These are phyloP conservation scores for Syncephalastrum sp. DNA, from an alignment of 371 early-diverging fungal genomes.

Conservation along the genomic window DNA sequence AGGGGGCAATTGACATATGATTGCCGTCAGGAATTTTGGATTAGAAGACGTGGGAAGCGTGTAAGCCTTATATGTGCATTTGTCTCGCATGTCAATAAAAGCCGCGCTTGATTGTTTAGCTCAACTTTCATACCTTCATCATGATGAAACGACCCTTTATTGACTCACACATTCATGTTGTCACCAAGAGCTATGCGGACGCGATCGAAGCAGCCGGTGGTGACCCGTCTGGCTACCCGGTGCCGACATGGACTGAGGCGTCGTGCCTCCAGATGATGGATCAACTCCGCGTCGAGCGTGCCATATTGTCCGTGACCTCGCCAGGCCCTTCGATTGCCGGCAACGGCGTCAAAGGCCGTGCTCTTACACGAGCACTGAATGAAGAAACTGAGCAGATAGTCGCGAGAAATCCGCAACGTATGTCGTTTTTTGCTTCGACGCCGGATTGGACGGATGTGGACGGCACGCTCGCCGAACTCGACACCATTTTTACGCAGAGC, in stretches of 20 bases:
- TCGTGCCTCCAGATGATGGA: conserved; percentile 8
- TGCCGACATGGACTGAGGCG: conserved; percentile 7
- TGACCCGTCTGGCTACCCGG: conserved; percentile 9
- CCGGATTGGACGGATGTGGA: conserved; percentile 12
- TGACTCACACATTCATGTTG: conserved; percentile 10
- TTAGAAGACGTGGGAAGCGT: no score
- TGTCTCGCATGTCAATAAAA: no score
- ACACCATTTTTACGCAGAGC: conserved; percentile 5
- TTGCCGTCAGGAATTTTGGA: no score
- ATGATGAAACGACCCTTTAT: not conserved
- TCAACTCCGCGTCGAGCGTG: not conserved
- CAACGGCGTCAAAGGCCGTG: not conserved
- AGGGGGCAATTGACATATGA: no score
- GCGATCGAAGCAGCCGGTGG: conserved; percentile 12
- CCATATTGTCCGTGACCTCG: conserved; percentile 10
- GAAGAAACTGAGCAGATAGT: not conserved
- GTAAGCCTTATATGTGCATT: no score
- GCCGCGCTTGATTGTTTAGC: no score
- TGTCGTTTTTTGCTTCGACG: conserved; percentile 8
- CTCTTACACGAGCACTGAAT: not conserved
- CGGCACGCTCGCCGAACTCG: conserved; percentile 7
- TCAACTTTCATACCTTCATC: no score
- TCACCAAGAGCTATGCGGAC: conserved; percentile 6
- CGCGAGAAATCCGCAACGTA: not conserved
- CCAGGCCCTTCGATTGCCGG: conserved; percentile 6